Evolutionary conservation across 176 grass and related monocot genomes (phyloP).

Genomic region (Zea luxurians): DNA sequence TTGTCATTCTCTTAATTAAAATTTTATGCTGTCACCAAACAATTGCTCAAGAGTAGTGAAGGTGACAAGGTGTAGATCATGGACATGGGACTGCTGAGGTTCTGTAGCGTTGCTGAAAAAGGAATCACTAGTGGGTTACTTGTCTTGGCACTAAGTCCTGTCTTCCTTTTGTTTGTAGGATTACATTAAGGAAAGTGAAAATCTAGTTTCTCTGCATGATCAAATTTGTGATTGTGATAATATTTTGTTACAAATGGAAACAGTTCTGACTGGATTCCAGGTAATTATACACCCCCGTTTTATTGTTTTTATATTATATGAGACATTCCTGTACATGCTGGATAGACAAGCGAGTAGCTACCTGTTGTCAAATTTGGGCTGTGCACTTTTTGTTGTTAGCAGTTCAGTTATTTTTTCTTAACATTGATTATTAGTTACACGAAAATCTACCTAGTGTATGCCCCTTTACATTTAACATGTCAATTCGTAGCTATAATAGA

Average conservation of each 20-base stretch:
- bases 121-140: not conserved
- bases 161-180: slow-evolving; percentile 57
- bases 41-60: not conserved
- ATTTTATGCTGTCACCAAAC: not conserved
- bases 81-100: not conserved
- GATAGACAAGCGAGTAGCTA: slow-evolving; percentile 20
- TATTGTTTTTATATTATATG: slow-evolving; percentile 4
- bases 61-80: not conserved
- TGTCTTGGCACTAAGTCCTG: slow-evolving; percentile 10
- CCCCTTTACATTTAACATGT: slow-evolving; percentile 10
- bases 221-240: slow-evolving; percentile 95
- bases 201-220: slow-evolving; percentile 84
- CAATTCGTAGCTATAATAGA: not conserved
- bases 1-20: not conserved
- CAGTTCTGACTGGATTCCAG: slow-evolving; percentile 92
- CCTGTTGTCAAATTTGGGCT: slow-evolving; percentile 8
- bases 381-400: not conserved
- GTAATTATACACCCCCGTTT: slow-evolving; percentile 49
- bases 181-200: slow-evolving; percentile 97
- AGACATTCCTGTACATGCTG: slow-evolving; percentile 20
- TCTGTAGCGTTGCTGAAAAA: slow-evolving; percentile 4
- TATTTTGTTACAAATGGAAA: slow-evolving; percentile 97
- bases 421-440: slow-evolving; percentile 16
- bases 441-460: not conserved
- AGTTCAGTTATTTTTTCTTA: slow-evolving; percentile 11